phyloP scores from a whole-genome alignment of 2,329 filamentous ascomycete genomes.

The Fusarium sp. region DNA sequence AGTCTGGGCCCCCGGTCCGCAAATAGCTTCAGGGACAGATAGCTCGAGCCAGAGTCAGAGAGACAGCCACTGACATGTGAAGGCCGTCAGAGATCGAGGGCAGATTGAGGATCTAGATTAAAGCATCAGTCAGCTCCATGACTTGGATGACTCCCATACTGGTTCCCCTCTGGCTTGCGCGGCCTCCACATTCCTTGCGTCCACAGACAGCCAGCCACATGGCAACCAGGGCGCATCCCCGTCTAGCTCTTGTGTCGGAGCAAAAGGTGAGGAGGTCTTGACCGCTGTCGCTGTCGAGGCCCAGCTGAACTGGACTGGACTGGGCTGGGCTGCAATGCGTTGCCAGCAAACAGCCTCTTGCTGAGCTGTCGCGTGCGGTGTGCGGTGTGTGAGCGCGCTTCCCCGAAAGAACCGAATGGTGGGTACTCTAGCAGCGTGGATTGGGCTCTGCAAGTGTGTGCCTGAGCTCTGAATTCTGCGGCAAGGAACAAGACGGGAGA shows the following conservation, averaged over 20 bases:
- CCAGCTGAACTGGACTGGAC: constrained; percentile 15
- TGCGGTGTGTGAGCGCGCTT: constrained; percentile 27
- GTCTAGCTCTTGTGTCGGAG: constrained; percentile 5
- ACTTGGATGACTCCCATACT: neutral
- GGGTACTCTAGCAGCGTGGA: constrained; percentile 9
- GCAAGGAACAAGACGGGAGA: constrained; percentile 1
- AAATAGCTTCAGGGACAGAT: constrained; percentile 30
- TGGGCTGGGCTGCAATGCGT: constrained; percentile 34
- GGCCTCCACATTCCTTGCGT: constrained; percentile 30
- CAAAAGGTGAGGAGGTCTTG: constrained; percentile 21
- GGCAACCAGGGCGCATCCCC: constrained; percentile 13
- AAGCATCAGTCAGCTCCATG: constrained; percentile 11
- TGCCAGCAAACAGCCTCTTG: constrained; percentile 28
- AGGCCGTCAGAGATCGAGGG: constrained; percentile 29
- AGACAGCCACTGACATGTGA: constrained; percentile 35
- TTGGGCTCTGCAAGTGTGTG: constrained; percentile 16
- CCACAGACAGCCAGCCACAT: constrained; percentile 36
- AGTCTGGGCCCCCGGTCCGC: constrained; percentile 9
- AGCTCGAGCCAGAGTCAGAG: neutral
- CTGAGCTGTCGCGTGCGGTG: constrained; percentile 20
- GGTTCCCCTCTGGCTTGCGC: constrained; percentile 9
- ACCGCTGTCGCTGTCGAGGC: constrained; percentile 7
- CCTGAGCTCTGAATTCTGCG: constrained; percentile 19
- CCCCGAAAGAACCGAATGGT: constrained; percentile 16
- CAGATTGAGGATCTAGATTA: constrained; percentile 30